Base-by-base conservation (phyloP, 1,284 basidiomycete species). In the Fistulinella cinereoalba region DNA sequence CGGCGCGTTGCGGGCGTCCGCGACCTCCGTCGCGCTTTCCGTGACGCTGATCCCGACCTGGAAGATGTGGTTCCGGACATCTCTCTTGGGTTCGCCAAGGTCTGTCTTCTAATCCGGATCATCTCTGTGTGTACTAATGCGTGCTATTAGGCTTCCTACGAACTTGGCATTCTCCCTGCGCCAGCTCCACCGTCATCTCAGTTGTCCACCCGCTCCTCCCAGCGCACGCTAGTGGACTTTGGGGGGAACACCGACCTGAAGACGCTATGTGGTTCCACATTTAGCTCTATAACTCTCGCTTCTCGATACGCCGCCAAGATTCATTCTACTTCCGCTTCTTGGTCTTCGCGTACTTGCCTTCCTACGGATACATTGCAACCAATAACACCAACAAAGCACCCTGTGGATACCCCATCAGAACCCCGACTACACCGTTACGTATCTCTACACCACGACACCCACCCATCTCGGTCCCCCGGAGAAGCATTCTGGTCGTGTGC, bases 401-500 rank as follows among this genome's bases (percentile, higher is more conserved):
- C 33, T 16, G 36, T 32, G 24, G 44, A 52, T 42, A 46, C 38
- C 37, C 6, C 50, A 31, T 37, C 40, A 22, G 54, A 44, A 38
- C 32, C 48, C n/a, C 59, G 15, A 34, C 22, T 47, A 36, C 53
- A 28, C 18, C 58, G 53, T 1, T 51, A 49, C 37, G 25, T 36
- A 19, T 58, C 52, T 27, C 37, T 52, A 19, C 32, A 41, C 2
- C 33, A 49, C 21, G 49, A 52, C 21, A 23, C 28, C 13, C 34
- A 22, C 22, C 32, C 33, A 47, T 38, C 49, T 37, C 49, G 18
- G 9, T 37, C 47, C 5, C 34, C 50, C 8, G 47, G 41, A 44
- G 50, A 55, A 22, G 37, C 3, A 21, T 22, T 64, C 24, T 63
- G 61, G 61, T 65, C 61, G 28, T 63, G 61, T 53, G 61, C 61